Conservation (phyloP, 2,329 filamentous ascomycete species). For the Dothidotthia symphoricarpi region DNA sequence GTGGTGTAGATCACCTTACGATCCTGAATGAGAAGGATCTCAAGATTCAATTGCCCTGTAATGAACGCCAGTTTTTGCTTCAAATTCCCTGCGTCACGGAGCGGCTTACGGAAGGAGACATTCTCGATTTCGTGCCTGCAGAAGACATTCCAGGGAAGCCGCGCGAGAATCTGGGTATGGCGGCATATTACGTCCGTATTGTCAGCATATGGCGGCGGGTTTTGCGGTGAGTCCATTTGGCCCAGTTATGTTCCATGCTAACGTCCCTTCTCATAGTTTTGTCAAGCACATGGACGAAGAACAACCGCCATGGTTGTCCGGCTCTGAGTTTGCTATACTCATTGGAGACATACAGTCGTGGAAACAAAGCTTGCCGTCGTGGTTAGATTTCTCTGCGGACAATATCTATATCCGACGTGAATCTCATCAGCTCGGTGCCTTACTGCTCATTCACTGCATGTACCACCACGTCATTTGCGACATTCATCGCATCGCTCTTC, state of each 20-base stretch:
- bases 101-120: conserved; percentile 22
- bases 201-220: conserved; percentile 36
- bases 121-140: conserved; percentile 25
- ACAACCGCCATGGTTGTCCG: conserved; percentile 29
- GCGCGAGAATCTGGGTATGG: conserved; percentile 33
- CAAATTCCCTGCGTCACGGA: conserved; percentile 35
- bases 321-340: conserved; percentile 28
- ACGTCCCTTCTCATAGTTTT: conserved; percentile 15
- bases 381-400: conserved; percentile 34
- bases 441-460: conserved; percentile 37
- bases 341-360: conserved; percentile 28
- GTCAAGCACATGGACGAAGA: conserved; percentile 36
- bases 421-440: conserved; percentile 33
- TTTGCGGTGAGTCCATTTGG: conserved; percentile 17
- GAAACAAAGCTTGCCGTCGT: conserved; percentile 31
- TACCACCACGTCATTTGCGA: conserved; percentile 37
- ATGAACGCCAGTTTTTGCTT: conserved; percentile 33
- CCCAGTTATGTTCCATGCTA: background rate
- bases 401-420: conserved; percentile 38
- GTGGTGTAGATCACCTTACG: conserved; percentile 35
- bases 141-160: conserved; percentile 30
- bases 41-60: conserved; percentile 36
- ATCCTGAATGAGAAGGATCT: conserved; percentile 35
- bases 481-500: conserved; percentile 32
- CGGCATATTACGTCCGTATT: conserved; percentile 34